Evolutionary conservation across 768 basidiomycete genomes (phyloP).

Genomic region (Trametes cinnabarina): DNA sequence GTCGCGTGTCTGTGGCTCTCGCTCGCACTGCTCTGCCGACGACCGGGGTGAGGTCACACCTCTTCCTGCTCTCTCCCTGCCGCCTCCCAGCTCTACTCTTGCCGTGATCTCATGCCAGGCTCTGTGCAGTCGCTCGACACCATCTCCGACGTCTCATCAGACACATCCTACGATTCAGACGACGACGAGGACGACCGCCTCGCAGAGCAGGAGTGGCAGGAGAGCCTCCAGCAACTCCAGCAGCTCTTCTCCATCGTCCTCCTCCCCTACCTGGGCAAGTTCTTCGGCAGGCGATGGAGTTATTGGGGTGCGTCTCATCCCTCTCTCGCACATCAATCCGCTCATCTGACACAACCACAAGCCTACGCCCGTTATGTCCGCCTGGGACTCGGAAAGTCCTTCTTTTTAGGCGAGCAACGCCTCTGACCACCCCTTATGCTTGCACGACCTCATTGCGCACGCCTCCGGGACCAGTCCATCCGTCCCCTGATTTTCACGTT

Average conservation of each 20-base stretch:
- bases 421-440: neutral
- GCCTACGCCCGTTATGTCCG: conserved; percentile 71
- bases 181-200: conserved; percentile 78
- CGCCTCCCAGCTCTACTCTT: neutral
- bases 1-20: conserved; percentile 17
- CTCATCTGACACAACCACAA: conserved; percentile 30
- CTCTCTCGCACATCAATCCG: neutral
- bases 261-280: conserved; percentile 85
- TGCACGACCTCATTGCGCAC: neutral
- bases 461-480: neutral
- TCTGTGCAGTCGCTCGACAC: conserved; percentile 65
- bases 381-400: conserved; percentile 59
- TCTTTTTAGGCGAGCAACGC: conserved; percentile 52
- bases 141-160: conserved; percentile 41
- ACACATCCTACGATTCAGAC: conserved; percentile 50
- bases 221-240: conserved; percentile 81
- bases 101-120: conserved; percentile 46
- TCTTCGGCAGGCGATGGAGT: conserved; percentile 82
- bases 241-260: conserved; percentile 77
- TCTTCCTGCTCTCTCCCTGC: neutral
- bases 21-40: conserved; percentile 7
- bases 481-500: neutral
- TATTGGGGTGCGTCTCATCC: conserved; percentile 66
- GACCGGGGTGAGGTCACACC: conserved; percentile 12
- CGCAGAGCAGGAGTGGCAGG: conserved; percentile 92